Evolutionary conservation across 129 eudicot species (phyloP), one percentile per base, ranked within the genome.

Genomic region (Saussurea involucrata): DNA sequence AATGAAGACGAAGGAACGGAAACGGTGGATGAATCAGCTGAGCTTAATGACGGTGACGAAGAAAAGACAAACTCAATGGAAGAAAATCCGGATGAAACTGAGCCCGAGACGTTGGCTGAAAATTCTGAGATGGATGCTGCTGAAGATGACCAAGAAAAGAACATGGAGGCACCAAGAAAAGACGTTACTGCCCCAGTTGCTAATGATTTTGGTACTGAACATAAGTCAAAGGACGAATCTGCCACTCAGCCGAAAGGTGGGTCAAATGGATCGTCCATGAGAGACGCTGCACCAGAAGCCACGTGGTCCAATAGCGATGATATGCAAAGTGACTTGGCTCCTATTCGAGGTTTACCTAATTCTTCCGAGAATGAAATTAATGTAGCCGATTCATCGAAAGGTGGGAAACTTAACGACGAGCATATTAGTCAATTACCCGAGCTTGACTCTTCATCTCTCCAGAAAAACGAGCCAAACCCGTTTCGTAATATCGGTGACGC

Each of bases 401-500:
- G 94, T 5, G 84, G 84, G 80, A 86, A 81, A 55, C 53, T 88
- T 37, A 82, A 86, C 53, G 80, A 89, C 24, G 88, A 86, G 32
- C 86, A 76, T 71, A 64, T 86, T 6, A 71, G 82, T 70, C 90
- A 92, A 25, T 13, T 86, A 29, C 87, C 95, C 2, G 88, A 87
- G 78, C 25, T 65, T 13, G 91, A 89, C 58, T 65, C 76, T 18
- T 80, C 90, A 0, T 73, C 87, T 32, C 70, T 36, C 34, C 88
- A 76, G 80, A 92, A 87, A 77, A 75, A 40, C 40, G 87, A 92
- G 75, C 99, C 97, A 0, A 95, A 95, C 80, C 97, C 99, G 68
- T 85, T 80, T n/a, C 92, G 96, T 36, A 88, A 84, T 67, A 73
- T 95, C 12, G 99, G 97, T 10, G 97, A 95, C 73, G 99, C 99